Conservation (phyloP, 2,329 filamentous ascomycete genomes). For the Beauveria pseudobassiana region DNA sequence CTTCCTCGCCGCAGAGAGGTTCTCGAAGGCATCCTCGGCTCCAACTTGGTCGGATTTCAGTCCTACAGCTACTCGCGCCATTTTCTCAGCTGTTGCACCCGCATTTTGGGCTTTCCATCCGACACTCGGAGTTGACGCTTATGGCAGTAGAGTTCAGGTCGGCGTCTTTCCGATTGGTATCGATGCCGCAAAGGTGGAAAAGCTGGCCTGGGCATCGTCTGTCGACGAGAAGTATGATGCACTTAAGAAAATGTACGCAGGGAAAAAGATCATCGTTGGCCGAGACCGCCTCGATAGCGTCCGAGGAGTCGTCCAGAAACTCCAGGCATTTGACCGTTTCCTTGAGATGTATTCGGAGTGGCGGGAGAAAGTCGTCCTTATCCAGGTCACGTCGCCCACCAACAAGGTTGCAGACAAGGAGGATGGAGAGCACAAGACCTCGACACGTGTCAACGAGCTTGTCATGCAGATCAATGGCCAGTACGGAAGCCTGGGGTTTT, state of each 20-base stretch:
- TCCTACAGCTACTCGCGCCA: slow-evolving; percentile 92
- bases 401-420: slow-evolving; percentile 72
- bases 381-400: slow-evolving; percentile 89
- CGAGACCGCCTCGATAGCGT: slow-evolving; percentile 91
- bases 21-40: slow-evolving; percentile 78
- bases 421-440: slow-evolving; percentile 70
- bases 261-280: slow-evolving; percentile 91
- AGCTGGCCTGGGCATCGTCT: slow-evolving; percentile 62
- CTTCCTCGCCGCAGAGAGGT: slow-evolving; percentile 83
- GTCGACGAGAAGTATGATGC: slow-evolving; percentile 65
- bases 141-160: slow-evolving; percentile 80
- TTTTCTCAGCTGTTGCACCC: slow-evolving; percentile 88
- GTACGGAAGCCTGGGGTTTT: slow-evolving; percentile 81
- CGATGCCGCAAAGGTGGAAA: slow-evolving; percentile 72
- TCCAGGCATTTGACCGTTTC: slow-evolving; percentile 90
- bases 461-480: slow-evolving; percentile 87
- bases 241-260: slow-evolving; percentile 71
- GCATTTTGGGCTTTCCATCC: slow-evolving; percentile 83
- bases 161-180: slow-evolving; percentile 95
- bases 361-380: slow-evolving; percentile 84
- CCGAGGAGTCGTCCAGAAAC: slow-evolving; percentile 88
- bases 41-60: slow-evolving; percentile 93
- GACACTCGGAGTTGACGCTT: slow-evolving; percentile 79
- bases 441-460: slow-evolving; percentile 82
- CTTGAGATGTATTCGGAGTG: slow-evolving; percentile 85